Evolutionary conservation across 495 filamentous ascomycete species (phyloP).

Genomic region (Aspergillus haitiensis): DNA sequence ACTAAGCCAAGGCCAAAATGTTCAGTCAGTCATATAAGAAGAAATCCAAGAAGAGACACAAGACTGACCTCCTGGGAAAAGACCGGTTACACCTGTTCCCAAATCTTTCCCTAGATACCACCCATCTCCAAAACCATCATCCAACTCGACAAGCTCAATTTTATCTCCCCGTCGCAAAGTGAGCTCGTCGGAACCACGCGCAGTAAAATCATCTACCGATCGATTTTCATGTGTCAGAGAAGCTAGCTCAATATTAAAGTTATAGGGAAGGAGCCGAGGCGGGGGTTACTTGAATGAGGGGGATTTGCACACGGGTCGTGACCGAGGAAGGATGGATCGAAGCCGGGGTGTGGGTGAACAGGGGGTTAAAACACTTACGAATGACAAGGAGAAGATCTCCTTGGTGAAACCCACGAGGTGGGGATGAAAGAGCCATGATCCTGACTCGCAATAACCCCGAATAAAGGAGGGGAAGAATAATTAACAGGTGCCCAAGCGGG

Average conservation of each 20-base stretch:
- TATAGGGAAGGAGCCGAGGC: slow-evolving; percentile 14
- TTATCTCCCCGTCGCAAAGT: slow-evolving; percentile 83
- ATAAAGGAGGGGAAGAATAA: slow-evolving; percentile 3
- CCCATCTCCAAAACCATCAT: slow-evolving; percentile 96
- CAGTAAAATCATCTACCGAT: slow-evolving; percentile 73
- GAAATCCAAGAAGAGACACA: not conserved
- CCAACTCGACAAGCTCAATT: slow-evolving; percentile 88
- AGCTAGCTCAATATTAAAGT: slow-evolving; percentile 14
- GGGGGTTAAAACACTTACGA: slow-evolving; percentile 58
- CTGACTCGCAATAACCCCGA: slow-evolving; percentile 8
- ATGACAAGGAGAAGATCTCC: slow-evolving; percentile 74
- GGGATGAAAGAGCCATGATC: slow-evolving; percentile 42
- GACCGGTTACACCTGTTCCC: slow-evolving; percentile 69
- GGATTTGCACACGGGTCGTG: slow-evolving; percentile 15
- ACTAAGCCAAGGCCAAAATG: slow-evolving; percentile 21
- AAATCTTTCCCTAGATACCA: slow-evolving; percentile 92
- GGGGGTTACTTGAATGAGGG: slow-evolving; percentile 12
- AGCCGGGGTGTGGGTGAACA: not conserved
- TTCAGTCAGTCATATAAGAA: slow-evolving; percentile 5
- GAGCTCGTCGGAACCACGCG: slow-evolving; percentile 89
- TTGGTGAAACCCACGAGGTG: slow-evolving; percentile 50
- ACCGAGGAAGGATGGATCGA: slow-evolving; percentile 14
- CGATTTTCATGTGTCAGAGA: slow-evolving; percentile 16
- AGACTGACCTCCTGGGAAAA: slow-evolving; percentile 83
- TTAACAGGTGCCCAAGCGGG: slow-evolving; percentile 13